Base-by-base conservation (phyloP, 257 asterid genomes). In the Paraleonurus japonicus region DNA sequence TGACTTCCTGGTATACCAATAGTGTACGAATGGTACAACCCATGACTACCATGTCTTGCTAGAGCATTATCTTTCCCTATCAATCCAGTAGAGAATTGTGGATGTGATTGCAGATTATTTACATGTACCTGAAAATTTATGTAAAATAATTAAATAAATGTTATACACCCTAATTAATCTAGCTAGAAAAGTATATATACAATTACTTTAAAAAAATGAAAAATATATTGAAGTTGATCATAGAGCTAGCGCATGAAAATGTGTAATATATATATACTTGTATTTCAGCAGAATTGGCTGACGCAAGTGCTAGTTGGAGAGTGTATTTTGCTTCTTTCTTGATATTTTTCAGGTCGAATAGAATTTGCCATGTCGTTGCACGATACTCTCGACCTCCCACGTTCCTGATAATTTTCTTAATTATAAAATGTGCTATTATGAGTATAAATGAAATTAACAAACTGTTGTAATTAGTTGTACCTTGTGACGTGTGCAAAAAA, bases 401-500 rank as follows among this genome's bases (percentile, higher is more conserved):
- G 1, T 79, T 75, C 59, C 80, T 75, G 69, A 27, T 41, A 0
- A 51, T 23, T 33, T 30, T 4, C 30, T 16, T 35, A 2, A 32
- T n/a, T n/a, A n/a, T 51, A 4, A 76, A 33, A 64, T 19, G 9
- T 39, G 16, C 16, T 15, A 13, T 51, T 58, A 26, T n/a, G n/a
- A n/a, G n/a, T 11, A 7, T 35, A n/a, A n/a, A n/a, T n/a, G n/a
- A n/a, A n/a, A n/a, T n/a, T n/a, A n/a, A n/a, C n/a, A n/a, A n/a
- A n/a, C n/a, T n/a, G n/a, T n/a, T n/a, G n/a, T n/a, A n/a, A n/a
- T n/a, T 39, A 50, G 9, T 1, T 3, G 5, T 74, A 86, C 88
- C 92, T 86, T 5, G 83, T 74, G 19, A 81, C 86, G 10, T 90
- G 96, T 24, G 86, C 86, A 57, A 78, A 90, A 73, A 90, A 90